Conservation (phyloP, 2,329 filamentous ascomycete genomes). For the Neonectria sp. region DNA sequence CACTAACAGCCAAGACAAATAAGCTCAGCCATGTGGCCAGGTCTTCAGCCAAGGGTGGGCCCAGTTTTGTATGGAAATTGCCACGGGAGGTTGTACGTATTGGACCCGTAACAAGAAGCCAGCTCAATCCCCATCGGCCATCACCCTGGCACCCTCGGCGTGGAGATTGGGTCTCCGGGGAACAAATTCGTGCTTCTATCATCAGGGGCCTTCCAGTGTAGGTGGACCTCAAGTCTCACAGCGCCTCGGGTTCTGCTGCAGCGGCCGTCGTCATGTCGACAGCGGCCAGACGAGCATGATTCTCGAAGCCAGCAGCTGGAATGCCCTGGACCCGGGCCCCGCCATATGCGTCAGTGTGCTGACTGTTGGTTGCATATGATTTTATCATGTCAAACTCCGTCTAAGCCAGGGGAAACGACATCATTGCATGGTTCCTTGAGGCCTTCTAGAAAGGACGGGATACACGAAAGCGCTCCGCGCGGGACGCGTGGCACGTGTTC, state of each 20-base stretch:
- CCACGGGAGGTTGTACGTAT: slow-evolving; percentile 5
- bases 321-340: neutral
- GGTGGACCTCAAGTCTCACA: slow-evolving; percentile 13
- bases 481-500: neutral
- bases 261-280: slow-evolving; percentile 25
- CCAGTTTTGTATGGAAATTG: slow-evolving; percentile 29
- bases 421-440: slow-evolving; percentile 7
- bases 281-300: neutral
- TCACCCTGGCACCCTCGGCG: slow-evolving; percentile 9
- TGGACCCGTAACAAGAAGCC: slow-evolving; percentile 6
- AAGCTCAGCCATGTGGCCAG: slow-evolving; percentile 30
- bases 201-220: slow-evolving; percentile 15
- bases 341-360: neutral
- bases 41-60: slow-evolving; percentile 4
- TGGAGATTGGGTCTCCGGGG: slow-evolving; percentile 14
- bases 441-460: slow-evolving; percentile 22
- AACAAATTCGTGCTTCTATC: slow-evolving; percentile 11
- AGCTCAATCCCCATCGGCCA: neutral
- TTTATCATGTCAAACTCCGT: neutral
- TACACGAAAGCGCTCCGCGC: neutral
- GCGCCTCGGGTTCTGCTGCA: slow-evolving; percentile 5
- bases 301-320: neutral
- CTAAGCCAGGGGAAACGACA: slow-evolving; percentile 4
- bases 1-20: slow-evolving; percentile 29
- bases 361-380: slow-evolving; percentile 5